phyloP scores from a whole-genome alignment of 257 asterid genomes.

The Solanum pimpinellifolium region DNA sequence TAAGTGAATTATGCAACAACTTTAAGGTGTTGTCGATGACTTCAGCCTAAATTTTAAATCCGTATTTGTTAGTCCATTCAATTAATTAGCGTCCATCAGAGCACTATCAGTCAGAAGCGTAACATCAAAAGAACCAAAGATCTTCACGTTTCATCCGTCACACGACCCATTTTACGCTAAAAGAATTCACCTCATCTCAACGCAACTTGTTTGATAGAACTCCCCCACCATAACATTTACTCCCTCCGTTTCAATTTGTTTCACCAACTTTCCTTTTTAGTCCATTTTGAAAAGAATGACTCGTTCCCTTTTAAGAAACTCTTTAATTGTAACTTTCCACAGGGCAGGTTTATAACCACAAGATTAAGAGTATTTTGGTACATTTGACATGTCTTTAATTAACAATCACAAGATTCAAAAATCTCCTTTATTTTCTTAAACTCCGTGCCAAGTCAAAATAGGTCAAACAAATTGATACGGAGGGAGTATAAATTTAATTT shows the following conservation, averaged over 20 bases:
- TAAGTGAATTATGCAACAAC: neutral
- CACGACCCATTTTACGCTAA: conserved; percentile 56
- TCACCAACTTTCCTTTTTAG: neutral
- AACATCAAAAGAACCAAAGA: conserved; percentile 37
- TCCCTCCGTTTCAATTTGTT: neutral
- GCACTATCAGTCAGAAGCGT: neutral
- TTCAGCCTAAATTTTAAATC: neutral
- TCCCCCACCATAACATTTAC: conserved; percentile 39
- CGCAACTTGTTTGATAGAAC: conserved; percentile 58
- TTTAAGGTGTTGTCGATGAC: neutral
- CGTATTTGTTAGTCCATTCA: neutral
- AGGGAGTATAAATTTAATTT: neutral
- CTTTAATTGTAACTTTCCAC: neutral
- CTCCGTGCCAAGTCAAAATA: neutral
- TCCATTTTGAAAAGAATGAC: neutral
- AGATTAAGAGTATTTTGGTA: neutral
- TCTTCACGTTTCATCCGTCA: conserved; percentile 37
- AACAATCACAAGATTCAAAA: neutral
- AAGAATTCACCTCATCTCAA: conserved; percentile 36
- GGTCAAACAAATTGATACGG: neutral
- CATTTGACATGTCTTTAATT: neutral
- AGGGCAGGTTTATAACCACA: neutral
- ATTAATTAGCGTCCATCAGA: neutral
- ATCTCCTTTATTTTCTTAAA: neutral
- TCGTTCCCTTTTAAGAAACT: neutral